phyloP scores from a whole-genome alignment of 106 monocot genomes.

The Agapanthus africanus region DNA sequence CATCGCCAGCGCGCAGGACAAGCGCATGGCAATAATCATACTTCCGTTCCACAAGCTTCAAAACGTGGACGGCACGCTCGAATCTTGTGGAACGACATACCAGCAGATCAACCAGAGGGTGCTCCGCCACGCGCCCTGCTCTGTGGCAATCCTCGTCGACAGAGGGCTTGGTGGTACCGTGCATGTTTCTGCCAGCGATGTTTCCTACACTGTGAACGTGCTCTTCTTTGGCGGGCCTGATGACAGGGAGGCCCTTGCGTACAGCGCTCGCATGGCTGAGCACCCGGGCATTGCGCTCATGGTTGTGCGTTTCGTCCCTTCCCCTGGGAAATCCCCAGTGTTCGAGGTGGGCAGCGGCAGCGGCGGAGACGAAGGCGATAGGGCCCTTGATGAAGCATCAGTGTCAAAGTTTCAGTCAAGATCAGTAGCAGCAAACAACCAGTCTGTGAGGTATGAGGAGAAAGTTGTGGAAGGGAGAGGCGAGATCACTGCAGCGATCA shows the following conservation, averaged over 20 bases:
- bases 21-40: slow-evolving; percentile 29
- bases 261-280: slow-evolving; percentile 34
- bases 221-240: slow-evolving; percentile 48
- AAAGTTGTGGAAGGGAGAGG: neutral
- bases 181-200: slow-evolving; percentile 24
- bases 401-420: neutral
- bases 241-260: slow-evolving; percentile 46
- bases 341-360: neutral
- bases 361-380: neutral
- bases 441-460: slow-evolving; percentile 19
- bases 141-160: slow-evolving; percentile 41
- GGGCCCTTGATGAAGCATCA: neutral
- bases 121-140: slow-evolving; percentile 37
- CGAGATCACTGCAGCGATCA: slow-evolving; percentile 15
- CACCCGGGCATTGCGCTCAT: slow-evolving; percentile 35
- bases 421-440: neutral
- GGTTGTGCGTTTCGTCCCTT: slow-evolving; percentile 18
- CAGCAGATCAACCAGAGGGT: slow-evolving; percentile 30
- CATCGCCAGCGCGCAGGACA: slow-evolving; percentile 23
- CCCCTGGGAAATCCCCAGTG: neutral
- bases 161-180: slow-evolving; percentile 28
- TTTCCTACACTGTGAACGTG: slow-evolving; percentile 19
- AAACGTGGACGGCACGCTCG: slow-evolving; percentile 26
- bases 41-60: slow-evolving; percentile 42
- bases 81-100: slow-evolving; percentile 16